Conservation (phyloP, 176 grass and related monocot species). For the Aegilops tauschii region DNA sequence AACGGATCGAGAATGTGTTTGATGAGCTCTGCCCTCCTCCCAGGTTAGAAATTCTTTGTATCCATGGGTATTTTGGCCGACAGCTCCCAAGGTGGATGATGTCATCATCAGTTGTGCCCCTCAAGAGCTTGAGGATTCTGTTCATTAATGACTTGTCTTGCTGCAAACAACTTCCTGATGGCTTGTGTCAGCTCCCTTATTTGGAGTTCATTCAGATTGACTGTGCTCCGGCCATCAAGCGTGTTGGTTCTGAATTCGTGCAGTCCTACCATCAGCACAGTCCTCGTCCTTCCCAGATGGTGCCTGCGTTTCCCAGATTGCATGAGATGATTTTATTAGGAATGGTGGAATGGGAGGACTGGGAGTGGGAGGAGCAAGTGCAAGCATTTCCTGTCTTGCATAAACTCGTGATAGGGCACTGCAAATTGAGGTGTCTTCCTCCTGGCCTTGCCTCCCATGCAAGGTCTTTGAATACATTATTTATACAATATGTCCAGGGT, state of each 20-base stretch:
- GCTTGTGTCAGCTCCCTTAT: slow-evolving; percentile 12
- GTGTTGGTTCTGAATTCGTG: slow-evolving; percentile 7
- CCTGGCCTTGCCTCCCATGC: neutral
- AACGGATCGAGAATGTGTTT: neutral
- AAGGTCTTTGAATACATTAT: neutral
- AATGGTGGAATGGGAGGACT: slow-evolving; percentile 1
- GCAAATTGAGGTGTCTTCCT: neutral
- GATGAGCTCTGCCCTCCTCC: slow-evolving; percentile 23
- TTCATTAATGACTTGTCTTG: neutral
- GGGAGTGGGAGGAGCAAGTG: neutral
- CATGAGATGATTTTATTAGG: fast-evolving
- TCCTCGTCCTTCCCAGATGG: neutral
- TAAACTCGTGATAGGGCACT: neutral
- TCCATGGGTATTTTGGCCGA: neutral
- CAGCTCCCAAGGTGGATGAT: slow-evolving; percentile 14
- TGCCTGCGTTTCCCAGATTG: neutral
- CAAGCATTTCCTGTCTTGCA: neutral
- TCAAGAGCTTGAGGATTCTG: neutral
- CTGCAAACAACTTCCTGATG: neutral
- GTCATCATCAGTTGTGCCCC: neutral
- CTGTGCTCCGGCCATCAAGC: neutral
- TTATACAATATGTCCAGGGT: neutral
- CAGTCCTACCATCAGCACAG: neutral
- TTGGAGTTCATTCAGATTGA: neutral
- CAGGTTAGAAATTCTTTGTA: neutral